Evolutionary conservation across 139 green algal species (phyloP).

Genomic region (Auxenochlorella protothecoides): DNA sequence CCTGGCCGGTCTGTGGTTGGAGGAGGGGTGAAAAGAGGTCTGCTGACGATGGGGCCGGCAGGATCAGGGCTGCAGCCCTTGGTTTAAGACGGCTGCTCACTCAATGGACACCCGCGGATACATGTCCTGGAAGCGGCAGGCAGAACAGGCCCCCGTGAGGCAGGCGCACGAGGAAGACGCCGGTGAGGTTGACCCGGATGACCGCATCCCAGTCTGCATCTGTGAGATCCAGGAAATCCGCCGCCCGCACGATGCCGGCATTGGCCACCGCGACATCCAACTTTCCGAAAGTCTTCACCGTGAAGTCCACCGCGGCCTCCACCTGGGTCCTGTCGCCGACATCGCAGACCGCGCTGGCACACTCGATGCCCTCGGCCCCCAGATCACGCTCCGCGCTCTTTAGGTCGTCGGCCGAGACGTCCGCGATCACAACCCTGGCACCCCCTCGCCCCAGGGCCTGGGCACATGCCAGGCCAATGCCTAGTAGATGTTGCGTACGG

Average conservation of each 20-base stretch:
- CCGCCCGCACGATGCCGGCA: constrained; percentile 58
- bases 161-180: constrained; percentile 52
- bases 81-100: neutral
- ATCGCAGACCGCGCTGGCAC: constrained; percentile 35
- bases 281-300: constrained; percentile 43
- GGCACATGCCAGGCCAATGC: constrained; percentile 70
- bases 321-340: constrained; percentile 50
- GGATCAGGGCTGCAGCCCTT: too few relatives aligned
- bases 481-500: constrained; percentile 6
- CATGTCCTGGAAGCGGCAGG: too few relatives aligned
- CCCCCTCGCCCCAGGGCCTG: constrained; percentile 49
- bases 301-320: constrained; percentile 35
- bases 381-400: neutral
- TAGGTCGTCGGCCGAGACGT: constrained; percentile 39
- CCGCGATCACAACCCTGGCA: constrained; percentile 57
- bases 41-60: too few relatives aligned
- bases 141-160: neutral
- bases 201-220: constrained; percentile 76
- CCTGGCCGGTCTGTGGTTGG: constrained; percentile 35
- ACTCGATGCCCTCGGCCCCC: constrained; percentile 27
- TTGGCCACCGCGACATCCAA: constrained; percentile 47
- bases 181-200: constrained; percentile 78
- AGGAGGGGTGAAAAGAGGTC: neutral
- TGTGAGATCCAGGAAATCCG: constrained; percentile 70
- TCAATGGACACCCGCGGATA: neutral